Evolutionary conservation across 108 stramenopile genomes (phyloP).

Genomic region (Hondaea fermentalgiana): DNA sequence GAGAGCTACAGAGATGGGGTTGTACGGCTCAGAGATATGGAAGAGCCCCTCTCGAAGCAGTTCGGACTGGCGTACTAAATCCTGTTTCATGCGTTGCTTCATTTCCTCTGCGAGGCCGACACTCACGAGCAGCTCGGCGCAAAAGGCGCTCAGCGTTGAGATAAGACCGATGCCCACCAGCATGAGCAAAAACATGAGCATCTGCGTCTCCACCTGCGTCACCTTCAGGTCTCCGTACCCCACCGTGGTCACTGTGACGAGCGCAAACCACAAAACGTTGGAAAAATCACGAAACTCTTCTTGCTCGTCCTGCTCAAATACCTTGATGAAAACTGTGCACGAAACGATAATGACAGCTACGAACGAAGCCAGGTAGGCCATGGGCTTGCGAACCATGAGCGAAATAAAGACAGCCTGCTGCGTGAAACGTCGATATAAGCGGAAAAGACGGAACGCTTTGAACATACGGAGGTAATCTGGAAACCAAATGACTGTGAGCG

Average conservation of each 20-base stretch:
- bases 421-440: background rate
- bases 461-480: background rate
- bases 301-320: background rate
- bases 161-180: background rate
- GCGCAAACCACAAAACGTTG: conserved; percentile 10
- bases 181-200: background rate
- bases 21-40: background rate
- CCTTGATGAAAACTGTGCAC: background rate
- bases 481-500: background rate
- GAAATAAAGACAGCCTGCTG: conserved; percentile 2
- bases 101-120: background rate
- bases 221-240: background rate
- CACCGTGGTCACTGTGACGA: conserved; percentile 5
- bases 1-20: background rate
- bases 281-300: background rate
- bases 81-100: background rate
- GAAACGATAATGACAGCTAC: background rate
- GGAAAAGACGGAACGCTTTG: background rate
- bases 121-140: background rate
- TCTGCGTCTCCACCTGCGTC: background rate
- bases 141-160: conserved; percentile 12
- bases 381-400: conserved; percentile 13
- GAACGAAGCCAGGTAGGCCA: background rate
- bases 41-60: background rate
- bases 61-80: background rate